Evolutionary conservation across 805 yeast genomes (phyloP).

Genomic region (Ogataea nonfermentans): DNA sequence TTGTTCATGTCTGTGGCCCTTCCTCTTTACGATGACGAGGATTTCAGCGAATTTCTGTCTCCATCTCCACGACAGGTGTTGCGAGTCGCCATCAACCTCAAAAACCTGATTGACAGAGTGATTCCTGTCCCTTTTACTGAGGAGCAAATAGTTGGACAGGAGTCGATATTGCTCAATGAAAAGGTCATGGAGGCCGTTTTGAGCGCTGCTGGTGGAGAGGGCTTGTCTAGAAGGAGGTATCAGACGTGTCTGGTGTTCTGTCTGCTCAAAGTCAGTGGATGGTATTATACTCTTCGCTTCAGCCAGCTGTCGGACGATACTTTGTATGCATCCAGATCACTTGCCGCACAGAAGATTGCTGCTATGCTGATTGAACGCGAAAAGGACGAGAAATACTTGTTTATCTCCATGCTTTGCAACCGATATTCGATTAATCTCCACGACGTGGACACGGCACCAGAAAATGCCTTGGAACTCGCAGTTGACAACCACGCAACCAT

Average conservation of each 20-base stretch:
- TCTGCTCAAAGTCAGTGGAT: slow-evolving; percentile 68
- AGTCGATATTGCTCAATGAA: slow-evolving; percentile 57
- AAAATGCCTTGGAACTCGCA: slow-evolving; percentile 80
- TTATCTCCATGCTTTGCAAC: slow-evolving; percentile 74
- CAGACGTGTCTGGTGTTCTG: slow-evolving; percentile 69
- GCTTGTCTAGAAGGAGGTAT: slow-evolving; percentile 58
- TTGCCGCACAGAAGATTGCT: slow-evolving; percentile 75
- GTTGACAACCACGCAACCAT: slow-evolving; percentile 80
- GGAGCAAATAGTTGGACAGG: slow-evolving; percentile 48
- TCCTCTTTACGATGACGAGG: slow-evolving; percentile 31
- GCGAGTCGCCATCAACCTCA: slow-evolving; percentile 70
- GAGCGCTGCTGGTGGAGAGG: slow-evolving; percentile 79
- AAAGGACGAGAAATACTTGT: slow-evolving; percentile 56
- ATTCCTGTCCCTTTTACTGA: slow-evolving; percentile 64
- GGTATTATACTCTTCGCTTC: slow-evolving; percentile 66
- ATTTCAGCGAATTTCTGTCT: slow-evolving; percentile 33
- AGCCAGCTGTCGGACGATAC: slow-evolving; percentile 67
- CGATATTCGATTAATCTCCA: slow-evolving; percentile 65
- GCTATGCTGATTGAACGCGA: slow-evolving; percentile 65
- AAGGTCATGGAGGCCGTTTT: slow-evolving; percentile 59
- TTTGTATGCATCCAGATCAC: slow-evolving; percentile 55
- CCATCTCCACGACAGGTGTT: slow-evolving; percentile 69
- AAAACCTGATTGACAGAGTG: slow-evolving; percentile 65
- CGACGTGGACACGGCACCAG: slow-evolving; percentile 59
- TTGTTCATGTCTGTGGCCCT: slow-evolving; percentile 14